Percentiles rank a stretch among this genome's conserved stretches.
Conservation (phyloP, 192 early-diverging fungal genomes). For the Physocladia obscura region DNA sequence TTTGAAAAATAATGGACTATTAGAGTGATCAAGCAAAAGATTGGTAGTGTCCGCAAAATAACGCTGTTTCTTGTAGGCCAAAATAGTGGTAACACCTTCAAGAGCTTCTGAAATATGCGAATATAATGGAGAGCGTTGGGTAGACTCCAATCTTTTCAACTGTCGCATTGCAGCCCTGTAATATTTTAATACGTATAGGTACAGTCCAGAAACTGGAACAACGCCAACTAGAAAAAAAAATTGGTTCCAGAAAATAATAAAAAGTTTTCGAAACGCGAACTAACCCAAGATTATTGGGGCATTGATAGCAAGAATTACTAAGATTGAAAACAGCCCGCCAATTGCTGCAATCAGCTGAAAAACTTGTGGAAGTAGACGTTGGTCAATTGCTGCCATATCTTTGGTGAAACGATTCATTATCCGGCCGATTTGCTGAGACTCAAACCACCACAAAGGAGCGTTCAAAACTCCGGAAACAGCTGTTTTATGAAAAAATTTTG, state of each 20-base stretch:
- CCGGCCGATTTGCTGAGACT: slow-evolving; percentile 54
- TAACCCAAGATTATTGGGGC: background rate
- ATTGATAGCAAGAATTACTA: slow-evolving; percentile 4
- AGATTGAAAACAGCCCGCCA: background rate
- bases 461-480: slow-evolving; percentile 29
- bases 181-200: slow-evolving; percentile 16
- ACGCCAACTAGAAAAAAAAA: background rate
- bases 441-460: slow-evolving; percentile 21
- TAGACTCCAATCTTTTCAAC: slow-evolving; percentile 34
- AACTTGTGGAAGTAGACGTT: slow-evolving; percentile 41
- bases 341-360: slow-evolving; percentile 20
- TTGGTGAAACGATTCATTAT: slow-evolving; percentile 65
- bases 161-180: slow-evolving; percentile 59
- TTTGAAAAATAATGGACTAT: slow-evolving; percentile 13
- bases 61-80: slow-evolving; percentile 4
- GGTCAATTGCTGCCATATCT: slow-evolving; percentile 53
- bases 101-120: slow-evolving; percentile 43
- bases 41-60: background rate
- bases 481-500: slow-evolving; percentile 44
- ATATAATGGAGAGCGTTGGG: slow-evolving; percentile 30
- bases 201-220: slow-evolving; percentile 5
- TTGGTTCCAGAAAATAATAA: background rate
- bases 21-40: slow-evolving; percentile 1
- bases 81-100: slow-evolving; percentile 35
- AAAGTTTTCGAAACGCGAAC: background rate